These are phyloP conservation scores for Microcyclospora tardicrescens DNA, from an alignment of 2,329 filamentous ascomycete species.

Conservation along the genomic window DNA sequence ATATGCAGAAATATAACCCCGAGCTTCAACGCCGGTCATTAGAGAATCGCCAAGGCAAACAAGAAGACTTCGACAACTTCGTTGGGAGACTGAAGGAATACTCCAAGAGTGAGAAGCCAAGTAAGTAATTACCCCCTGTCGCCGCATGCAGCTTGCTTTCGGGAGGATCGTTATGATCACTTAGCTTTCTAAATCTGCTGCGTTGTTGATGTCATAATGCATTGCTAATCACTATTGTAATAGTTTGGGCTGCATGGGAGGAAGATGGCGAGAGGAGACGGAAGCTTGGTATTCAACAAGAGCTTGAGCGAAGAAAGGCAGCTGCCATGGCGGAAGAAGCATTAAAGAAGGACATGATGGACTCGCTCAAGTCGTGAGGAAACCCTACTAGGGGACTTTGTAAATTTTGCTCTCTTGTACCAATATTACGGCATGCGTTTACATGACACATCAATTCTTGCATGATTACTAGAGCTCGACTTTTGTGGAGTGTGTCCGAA, in stretches of 20 bases:
- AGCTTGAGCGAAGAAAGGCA: conserved; percentile 19
- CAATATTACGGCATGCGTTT: background rate
- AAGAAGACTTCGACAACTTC: conserved; percentile 84
- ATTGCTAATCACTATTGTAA: background rate
- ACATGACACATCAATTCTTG: too few relatives aligned
- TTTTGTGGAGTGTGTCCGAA: background rate
- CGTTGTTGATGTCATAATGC: too few relatives aligned
- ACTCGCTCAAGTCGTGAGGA: conserved; percentile 8
- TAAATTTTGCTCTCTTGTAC: background rate
- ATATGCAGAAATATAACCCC: conserved; percentile 64
- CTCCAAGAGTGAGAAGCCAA: conserved; percentile 81
- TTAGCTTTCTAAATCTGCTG: too few relatives aligned
- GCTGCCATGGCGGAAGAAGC: conserved; percentile 18
- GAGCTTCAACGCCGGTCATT: conserved; percentile 81
- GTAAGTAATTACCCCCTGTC: conserved; percentile 38
- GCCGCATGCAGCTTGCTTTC: background rate
- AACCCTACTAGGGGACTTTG: too few relatives aligned
- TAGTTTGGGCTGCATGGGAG: conserved; percentile 26
- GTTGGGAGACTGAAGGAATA: conserved; percentile 73
- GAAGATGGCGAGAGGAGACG: conserved; percentile 17
- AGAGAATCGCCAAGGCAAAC: conserved; percentile 60
- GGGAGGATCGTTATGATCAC: background rate
- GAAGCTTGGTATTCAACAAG: conserved; percentile 12
- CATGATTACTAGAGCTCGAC: too few relatives aligned
- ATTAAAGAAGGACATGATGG: conserved; percentile 21